Conservation (phyloP, 192 early-diverging fungal genomes). For the Borealophlyctis nickersoniae region DNA sequence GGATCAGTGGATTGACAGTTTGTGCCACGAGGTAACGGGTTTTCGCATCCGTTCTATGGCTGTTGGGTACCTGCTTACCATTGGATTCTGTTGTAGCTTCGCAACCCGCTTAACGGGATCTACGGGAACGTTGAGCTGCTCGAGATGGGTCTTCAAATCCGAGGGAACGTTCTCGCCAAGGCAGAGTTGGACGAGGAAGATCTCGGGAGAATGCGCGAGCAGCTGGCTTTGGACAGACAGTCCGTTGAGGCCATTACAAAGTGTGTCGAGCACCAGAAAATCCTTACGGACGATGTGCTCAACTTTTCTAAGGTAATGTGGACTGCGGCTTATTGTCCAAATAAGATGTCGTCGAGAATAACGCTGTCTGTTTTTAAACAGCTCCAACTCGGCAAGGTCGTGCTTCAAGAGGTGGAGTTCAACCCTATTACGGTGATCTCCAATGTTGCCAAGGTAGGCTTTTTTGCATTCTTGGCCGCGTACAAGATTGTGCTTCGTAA, state of each 20-base stretch:
- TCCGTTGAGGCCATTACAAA: constrained; percentile 15
- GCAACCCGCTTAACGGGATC: constrained; percentile 27
- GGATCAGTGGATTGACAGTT: constrained; percentile 23
- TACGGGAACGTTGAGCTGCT: constrained; percentile 9
- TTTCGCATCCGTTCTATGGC: no score
- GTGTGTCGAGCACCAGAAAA: constrained; percentile 25
- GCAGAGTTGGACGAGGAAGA: neutral
- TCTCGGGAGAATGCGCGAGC: constrained; percentile 1
- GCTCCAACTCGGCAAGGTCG: neutral
- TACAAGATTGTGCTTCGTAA: no score
- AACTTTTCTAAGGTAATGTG: constrained; percentile 5
- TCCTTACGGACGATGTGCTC: constrained; percentile 19
- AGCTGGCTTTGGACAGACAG: constrained; percentile 17
- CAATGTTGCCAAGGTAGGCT: constrained; percentile 7
- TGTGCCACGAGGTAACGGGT: constrained; percentile 7
- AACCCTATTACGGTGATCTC: neutral
- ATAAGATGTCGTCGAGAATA: no score
- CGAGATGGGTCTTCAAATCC: constrained; percentile 5
- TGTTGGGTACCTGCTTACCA: no score
- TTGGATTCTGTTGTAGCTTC: no score
- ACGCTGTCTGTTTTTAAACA: no score
- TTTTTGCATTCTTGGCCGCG: no score
- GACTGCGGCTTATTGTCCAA: no score
- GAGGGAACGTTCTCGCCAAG: neutral
- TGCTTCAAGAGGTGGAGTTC: neutral